Base-by-base conservation (phyloP, 306 rosid genomes). In the Styphnolobium japonicum region DNA sequence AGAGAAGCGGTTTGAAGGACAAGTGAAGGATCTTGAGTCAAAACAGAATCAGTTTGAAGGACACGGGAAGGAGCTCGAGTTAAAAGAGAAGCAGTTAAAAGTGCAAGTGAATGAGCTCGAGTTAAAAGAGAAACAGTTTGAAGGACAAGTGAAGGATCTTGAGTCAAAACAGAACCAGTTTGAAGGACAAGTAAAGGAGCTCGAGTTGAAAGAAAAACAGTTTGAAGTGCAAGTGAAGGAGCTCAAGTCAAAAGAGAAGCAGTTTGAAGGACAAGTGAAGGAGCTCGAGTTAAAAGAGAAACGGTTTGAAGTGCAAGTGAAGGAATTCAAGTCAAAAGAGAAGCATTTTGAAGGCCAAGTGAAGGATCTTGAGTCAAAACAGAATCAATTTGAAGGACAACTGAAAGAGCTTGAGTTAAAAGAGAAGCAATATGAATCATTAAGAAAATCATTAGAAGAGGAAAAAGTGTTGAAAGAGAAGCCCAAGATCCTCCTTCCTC, bases 371-470 rank as follows among this genome's bases (percentile, higher is more conserved):
- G 78, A 73, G 51, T 76, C 56, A 61, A 79, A 73, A 39, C 81
- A 73, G 67, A 84, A 62, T 51, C 73, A 72, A n/a, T 27, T 71
- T 23, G 82, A 84, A 51, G 66, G 39, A 51, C 55, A 42, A 55
- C 61, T 22, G 45, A 81, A 51, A 60, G 71, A 87, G 71, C 71
- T 88, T 55, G 85, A 73, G 46, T 67, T 37, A 31, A 79, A 48
- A 52, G 77, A 53, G 60, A 80, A 77, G 21, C 83, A 77, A 42
- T 43, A 23, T 55, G 71, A 64, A 49, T 61, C 43, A 6, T 25
- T 77, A 1, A 65, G 15, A 49, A 72, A 70, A 29, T 61, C 81
- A 40, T 22, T 61, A 1, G 73, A 80, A 16, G 76, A 66, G 5
- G 73, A 79, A 51, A 40, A 52, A 8, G 76, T 37, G 60, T 57